These are phyloP conservation scores for Colletotrichum shisoi DNA, from an alignment of 2,329 filamentous ascomycete species.

Conservation along the genomic window DNA sequence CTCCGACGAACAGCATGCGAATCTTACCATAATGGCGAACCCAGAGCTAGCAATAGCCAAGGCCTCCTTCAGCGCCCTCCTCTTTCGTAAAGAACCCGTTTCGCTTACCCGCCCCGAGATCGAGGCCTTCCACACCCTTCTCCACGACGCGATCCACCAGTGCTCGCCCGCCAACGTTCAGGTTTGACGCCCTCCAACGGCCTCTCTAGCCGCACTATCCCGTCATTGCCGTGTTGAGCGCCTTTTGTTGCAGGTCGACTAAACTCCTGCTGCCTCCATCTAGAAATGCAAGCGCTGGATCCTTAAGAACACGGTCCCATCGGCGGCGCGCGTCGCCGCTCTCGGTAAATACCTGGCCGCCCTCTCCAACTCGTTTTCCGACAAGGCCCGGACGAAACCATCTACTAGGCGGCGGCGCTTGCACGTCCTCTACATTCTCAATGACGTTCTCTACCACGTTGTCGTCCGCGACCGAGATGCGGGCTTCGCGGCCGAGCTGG, in stretches of 20 bases:
- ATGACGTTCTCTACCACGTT: slow-evolving; percentile 77
- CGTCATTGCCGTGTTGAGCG: slow-evolving; percentile 13
- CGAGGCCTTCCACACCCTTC: slow-evolving; percentile 70
- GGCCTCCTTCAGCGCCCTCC: slow-evolving; percentile 76
- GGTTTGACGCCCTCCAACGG: slow-evolving; percentile 68
- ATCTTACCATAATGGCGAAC: slow-evolving; percentile 62
- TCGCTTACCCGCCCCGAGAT: slow-evolving; percentile 74
- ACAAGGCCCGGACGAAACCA: slow-evolving; percentile 46
- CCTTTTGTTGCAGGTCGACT: slow-evolving; percentile 43
- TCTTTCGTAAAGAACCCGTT: slow-evolving; percentile 77
- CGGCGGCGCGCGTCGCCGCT: slow-evolving; percentile 69
- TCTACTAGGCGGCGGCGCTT: slow-evolving; percentile 74
- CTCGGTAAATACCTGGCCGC: slow-evolving; percentile 79
- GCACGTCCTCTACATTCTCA: slow-evolving; percentile 79
- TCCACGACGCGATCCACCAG: slow-evolving; percentile 71
- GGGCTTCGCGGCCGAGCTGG: slow-evolving; percentile 64
- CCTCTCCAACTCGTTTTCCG: slow-evolving; percentile 66
- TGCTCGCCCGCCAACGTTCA: slow-evolving; percentile 85
- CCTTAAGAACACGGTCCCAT: slow-evolving; percentile 73
- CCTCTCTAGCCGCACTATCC: slow-evolving; percentile 42
- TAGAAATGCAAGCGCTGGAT: slow-evolving; percentile 93
- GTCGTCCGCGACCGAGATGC: slow-evolving; percentile 60
- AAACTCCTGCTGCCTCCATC: slow-evolving; percentile 48
- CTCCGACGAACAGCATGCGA: slow-evolving; percentile 22
- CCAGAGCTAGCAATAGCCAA: slow-evolving; percentile 80